Evolutionary conservation across 257 asterid species (phyloP), one percentile per base, ranked within the genome.

Genomic region (Solanum pennellii): DNA sequence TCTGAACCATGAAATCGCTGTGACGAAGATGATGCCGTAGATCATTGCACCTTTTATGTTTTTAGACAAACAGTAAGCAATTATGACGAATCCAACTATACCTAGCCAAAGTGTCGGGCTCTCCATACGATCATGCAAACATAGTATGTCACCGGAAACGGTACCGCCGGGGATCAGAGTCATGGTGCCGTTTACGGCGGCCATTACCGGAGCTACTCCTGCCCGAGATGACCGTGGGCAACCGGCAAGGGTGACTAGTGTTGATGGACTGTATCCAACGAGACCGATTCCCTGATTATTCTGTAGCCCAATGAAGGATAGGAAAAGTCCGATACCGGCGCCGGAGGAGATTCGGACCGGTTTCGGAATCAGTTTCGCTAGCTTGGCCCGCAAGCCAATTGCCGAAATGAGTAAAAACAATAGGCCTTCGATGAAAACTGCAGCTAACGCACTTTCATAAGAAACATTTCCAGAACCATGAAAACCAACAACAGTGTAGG

Each of bases 91-190:
- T 15, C 99, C 99, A 1, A 95, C 93, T 1, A 97, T 86, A 0
- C 91, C 99, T 0, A 97, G 94, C 98, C 99, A 97, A 73, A 97
- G 94, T 1, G 99, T 97, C 6, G 95, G 93, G 86, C 98, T 97
- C 82, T 94, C 93, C 98, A 97, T 95, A n/a, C 97, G 94, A 5
- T 93, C 98, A 68, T 93, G 90, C 82, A 94, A 87, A 71, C 99
- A 97, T 87, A 97, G 87, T 11, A 97, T 91, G 52, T 90, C 97
- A n/a, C 94, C 93, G 39, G 99, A 97, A 15, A 92, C 90, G 0
- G 96, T 83, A 7, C 94, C 96, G 15, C 98, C 98, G 7, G 98
- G 98, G 56, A 94, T 85, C 11, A 96, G 76, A 0, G 93, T 45
- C 9, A 93, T 89, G 82, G 99, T 95, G 27, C 97, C 98, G 90